Conservation (phyloP, 1,139 yeast genomes). For the Geotrichum aggregatum region DNA sequence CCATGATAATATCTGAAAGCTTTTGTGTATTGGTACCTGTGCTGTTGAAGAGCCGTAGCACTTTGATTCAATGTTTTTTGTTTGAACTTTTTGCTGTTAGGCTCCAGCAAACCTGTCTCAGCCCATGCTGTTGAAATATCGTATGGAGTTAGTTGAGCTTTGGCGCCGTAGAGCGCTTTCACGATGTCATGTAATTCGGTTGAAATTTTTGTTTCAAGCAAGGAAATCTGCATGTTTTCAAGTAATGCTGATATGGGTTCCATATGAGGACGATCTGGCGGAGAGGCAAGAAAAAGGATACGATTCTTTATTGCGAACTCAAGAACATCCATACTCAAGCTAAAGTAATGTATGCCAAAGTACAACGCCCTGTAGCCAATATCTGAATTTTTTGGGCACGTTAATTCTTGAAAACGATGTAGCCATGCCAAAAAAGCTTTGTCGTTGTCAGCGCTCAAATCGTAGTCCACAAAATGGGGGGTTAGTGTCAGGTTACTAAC, state of each 20-base stretch:
- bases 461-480: neutral
- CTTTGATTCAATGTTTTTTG: too few species aligned
- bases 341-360: slow-evolving; percentile 12
- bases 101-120: slow-evolving; percentile 3
- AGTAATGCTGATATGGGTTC: slow-evolving; percentile 7
- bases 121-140: neutral
- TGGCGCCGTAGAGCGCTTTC: neutral
- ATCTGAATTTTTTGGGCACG: neutral
- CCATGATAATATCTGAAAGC: slow-evolving; percentile 9
- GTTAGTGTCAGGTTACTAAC: neutral
- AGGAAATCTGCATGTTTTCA: neutral
- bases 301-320: slow-evolving; percentile 8
- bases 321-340: slow-evolving; percentile 15
- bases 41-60: too few species aligned
- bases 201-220: neutral
- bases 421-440: slow-evolving; percentile 14
- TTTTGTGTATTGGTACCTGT: neutral
- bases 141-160: neutral
- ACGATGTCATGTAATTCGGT: neutral
- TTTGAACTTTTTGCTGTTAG: neutral
- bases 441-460: slow-evolving; percentile 10
- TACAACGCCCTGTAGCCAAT: slow-evolving; percentile 4
- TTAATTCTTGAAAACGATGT: slow-evolving; percentile 5
- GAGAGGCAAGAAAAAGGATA: slow-evolving; percentile 10
- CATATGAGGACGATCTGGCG: slow-evolving; percentile 10